Evolutionary conservation across 345 rosid species (phyloP).

Genomic region (Firmiana major): DNA sequence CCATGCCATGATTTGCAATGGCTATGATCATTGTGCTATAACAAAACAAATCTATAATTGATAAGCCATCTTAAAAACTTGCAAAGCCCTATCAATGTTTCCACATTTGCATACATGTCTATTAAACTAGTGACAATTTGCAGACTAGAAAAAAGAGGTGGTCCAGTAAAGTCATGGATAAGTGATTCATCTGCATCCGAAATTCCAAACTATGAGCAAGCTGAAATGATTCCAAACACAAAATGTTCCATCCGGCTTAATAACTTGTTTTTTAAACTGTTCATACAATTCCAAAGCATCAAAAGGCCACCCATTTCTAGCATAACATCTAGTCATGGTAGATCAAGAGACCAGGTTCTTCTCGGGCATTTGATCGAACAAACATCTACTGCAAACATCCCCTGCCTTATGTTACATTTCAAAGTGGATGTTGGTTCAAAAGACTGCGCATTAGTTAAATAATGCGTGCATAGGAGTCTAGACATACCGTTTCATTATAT

Average conservation of each 20-base stretch:
- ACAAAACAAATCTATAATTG: slow-evolving; percentile 29
- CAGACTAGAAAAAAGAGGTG: background rate
- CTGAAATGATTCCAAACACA: slow-evolving; percentile 32
- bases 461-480: too few relatives aligned
- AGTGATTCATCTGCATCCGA: slow-evolving; percentile 15
- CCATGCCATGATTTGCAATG: slow-evolving; percentile 33
- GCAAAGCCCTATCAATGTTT: slow-evolving; percentile 17
- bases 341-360: slow-evolving; percentile 32
- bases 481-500: too few relatives aligned
- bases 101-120: slow-evolving; percentile 31
- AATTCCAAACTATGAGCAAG: slow-evolving; percentile 29
- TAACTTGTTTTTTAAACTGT: slow-evolving; percentile 17
- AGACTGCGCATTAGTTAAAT: too few relatives aligned
- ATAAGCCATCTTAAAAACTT: slow-evolving; percentile 20
- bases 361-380: slow-evolving; percentile 32
- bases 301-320: slow-evolving; percentile 31
- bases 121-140: slow-evolving; percentile 23
- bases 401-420: too few relatives aligned
- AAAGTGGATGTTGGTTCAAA: too few relatives aligned
- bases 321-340: slow-evolving; percentile 27
- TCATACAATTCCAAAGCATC: slow-evolving; percentile 29
- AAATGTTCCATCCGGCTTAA: slow-evolving; percentile 28
- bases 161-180: slow-evolving; percentile 4
- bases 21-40: slow-evolving; percentile 30
- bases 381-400: slow-evolving; percentile 19